Conservation (phyloP, 768 basidiomycete genomes). For the Amanita phalloides region DNA sequence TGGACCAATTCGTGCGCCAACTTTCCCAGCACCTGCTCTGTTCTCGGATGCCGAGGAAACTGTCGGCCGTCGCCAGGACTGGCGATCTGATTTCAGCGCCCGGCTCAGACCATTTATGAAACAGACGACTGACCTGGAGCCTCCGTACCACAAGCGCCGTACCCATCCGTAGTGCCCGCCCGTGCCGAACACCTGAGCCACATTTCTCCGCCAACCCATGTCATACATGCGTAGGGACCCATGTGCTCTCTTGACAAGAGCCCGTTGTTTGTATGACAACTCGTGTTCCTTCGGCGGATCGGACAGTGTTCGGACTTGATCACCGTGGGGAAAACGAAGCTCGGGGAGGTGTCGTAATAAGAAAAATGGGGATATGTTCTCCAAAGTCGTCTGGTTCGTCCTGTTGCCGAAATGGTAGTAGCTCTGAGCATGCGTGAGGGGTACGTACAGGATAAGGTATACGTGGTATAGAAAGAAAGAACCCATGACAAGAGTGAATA, state of each 20-base stretch:
- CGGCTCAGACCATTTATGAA: not conserved
- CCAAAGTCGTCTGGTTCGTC: conserved; percentile 81
- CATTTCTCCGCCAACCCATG: conserved; percentile 63
- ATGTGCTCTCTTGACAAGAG: conserved; percentile 55
- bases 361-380: conserved; percentile 65
- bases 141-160: conserved; percentile 46
- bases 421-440: too few relatives aligned
- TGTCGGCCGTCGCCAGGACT: conserved; percentile 58
- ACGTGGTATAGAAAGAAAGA: conserved; percentile 70
- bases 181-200: conserved; percentile 60
- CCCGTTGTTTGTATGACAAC: conserved; percentile 52
- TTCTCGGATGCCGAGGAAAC: conserved; percentile 58
- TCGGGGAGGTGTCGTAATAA: conserved; percentile 63
- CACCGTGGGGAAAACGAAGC: conserved; percentile 33
- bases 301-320: conserved; percentile 28
- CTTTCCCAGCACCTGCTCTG: conserved; percentile 55
- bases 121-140: conserved; percentile 39
- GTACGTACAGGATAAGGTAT: conserved; percentile 61
- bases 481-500: conserved; percentile 59
- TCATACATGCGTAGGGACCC: conserved; percentile 54
- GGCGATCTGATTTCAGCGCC: not conserved
- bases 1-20: conserved; percentile 54
- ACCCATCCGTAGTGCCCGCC: conserved; percentile 35
- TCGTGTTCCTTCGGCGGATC: conserved; percentile 67
- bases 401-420: conserved; percentile 20